phyloP scores from a whole-genome alignment of 1,284 basidiomycete genomes.

The Trametes pubescens region DNA sequence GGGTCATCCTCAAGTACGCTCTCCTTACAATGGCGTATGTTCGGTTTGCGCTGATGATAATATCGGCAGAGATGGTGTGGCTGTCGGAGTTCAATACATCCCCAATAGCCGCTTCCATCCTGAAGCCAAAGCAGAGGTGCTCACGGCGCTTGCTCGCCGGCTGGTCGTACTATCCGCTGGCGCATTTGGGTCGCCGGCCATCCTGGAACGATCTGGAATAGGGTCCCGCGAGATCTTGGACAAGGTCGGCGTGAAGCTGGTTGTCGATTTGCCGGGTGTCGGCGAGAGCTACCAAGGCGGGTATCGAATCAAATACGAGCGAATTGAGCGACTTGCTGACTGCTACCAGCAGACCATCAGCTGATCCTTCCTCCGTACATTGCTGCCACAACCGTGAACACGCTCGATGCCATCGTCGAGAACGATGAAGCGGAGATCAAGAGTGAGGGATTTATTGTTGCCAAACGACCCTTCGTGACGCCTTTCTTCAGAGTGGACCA shows the following conservation, averaged over 20 bases:
- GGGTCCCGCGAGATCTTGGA: conserved; percentile 47
- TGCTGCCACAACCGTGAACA: conserved; percentile 50
- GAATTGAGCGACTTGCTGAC: neutral
- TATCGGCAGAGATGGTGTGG: conserved; percentile 52
- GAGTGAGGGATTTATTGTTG: neutral
- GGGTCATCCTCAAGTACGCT: conserved; percentile 39
- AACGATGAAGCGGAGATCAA: conserved; percentile 35
- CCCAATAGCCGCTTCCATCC: conserved; percentile 45
- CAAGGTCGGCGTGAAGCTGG: conserved; percentile 47
- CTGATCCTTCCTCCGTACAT: conserved; percentile 46
- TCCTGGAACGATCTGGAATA: conserved; percentile 54
- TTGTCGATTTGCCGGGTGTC: conserved; percentile 65
- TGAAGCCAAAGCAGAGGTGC: conserved; percentile 32
- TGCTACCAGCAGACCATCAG: conserved; percentile 53
- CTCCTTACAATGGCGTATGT: neutral
- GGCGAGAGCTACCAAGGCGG: conserved; percentile 63
- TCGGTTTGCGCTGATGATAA: neutral
- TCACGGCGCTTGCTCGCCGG: conserved; percentile 48
- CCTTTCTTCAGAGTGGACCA: conserved; percentile 42
- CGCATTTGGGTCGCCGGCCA: conserved; percentile 61
- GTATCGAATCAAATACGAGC: conserved; percentile 1
- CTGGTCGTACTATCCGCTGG: conserved; percentile 60
- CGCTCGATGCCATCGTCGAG: conserved; percentile 53
- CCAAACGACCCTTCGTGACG: neutral
- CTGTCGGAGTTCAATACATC: conserved; percentile 64